Percentiles rank a stretch among this genome's conserved stretches.
Conservation (phyloP, 805 yeast genomes). For the Pichia insulana region DNA sequence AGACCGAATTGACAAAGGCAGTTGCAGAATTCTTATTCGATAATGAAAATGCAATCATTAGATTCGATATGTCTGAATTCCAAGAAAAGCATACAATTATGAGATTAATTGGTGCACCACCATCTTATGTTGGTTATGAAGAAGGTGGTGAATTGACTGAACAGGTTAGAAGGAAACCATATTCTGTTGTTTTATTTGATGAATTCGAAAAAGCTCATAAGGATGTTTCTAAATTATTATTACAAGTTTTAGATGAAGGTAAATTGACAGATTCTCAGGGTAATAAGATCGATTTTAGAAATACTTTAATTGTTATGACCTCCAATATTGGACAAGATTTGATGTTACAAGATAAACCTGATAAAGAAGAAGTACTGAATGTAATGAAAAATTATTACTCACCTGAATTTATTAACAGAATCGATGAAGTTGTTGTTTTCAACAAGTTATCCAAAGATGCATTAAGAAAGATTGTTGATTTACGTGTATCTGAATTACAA, state of each 20-base stretch:
- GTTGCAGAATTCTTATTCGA: constrained; percentile 88
- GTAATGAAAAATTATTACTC: constrained; percentile 69
- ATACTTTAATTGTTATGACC: constrained; percentile 93
- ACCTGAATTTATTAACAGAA: constrained; percentile 91
- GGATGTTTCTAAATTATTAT: constrained; percentile 80
- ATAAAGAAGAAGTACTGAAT: constrained; percentile 54
- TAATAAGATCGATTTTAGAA: constrained; percentile 85
- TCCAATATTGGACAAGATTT: constrained; percentile 94
- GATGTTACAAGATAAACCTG: constrained; percentile 58
- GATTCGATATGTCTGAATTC: constrained; percentile 97
- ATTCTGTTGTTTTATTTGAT: constrained; percentile 85
- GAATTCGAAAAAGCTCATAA: constrained; percentile 97
- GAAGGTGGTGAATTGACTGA: constrained; percentile 95
- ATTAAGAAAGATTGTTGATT: constrained; percentile 71
- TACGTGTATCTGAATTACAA: constrained; percentile 73
- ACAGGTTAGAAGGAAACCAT: constrained; percentile 91
- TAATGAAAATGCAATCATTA: constrained; percentile 73
- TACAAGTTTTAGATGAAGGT: constrained; percentile 95
- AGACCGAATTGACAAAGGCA: constrained; percentile 89
- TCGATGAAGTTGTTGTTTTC: constrained; percentile 90
- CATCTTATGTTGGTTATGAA: constrained; percentile 95
- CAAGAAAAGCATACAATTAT: constrained; percentile 91
- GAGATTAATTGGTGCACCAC: constrained; percentile 93
- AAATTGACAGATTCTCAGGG: constrained; percentile 92
- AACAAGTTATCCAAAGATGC: constrained; percentile 78